Base-by-base conservation (phyloP, 2,329 filamentous ascomycete genomes). In the Colletotrichum plurivorum region DNA sequence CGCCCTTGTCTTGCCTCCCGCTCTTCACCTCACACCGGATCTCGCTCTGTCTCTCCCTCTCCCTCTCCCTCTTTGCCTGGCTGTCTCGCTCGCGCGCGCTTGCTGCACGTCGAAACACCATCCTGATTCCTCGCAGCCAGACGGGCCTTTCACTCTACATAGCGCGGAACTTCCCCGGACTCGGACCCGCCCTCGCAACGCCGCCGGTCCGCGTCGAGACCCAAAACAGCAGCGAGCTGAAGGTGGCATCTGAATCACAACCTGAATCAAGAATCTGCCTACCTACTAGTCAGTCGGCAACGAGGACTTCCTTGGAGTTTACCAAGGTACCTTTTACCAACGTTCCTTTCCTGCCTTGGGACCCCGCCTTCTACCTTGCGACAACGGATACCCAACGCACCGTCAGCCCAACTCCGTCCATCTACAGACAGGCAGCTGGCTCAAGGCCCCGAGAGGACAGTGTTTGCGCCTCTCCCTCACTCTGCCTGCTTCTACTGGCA, bases 1-100 rank as follows among this genome's bases (percentile, higher is more conserved):
- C 31, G 41, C 61, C 66, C 62, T 69, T 60, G 55, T 60, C 66
- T 69, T 52, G 51, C 62, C 49, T 52, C 60, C 43, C 39, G 51
- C 43, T 20, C 22, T 36, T 18, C 22, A n/a, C 8, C 16, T 20
- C 12, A 31, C 31, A 9, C 31, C 31, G 31, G 31, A 9, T 36
- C 31, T 36, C 31, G 31, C 31, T 36, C 7, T 36, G 31, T 36
- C 31, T 36, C 31, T 10, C 31, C 8, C 31, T 36, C 31, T 10
- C 31, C 2, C 27, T 31, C 31, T 10, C 31, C 1, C 31, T 36
- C 31, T 9, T 1, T 9, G 31, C 10, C 31, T 36, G 31, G 8
- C 10, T 36, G 31, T 36, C 31, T 36, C 31, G 31, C 31, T 36
- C 31, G 31, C 31, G 31, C 31, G 31, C 31, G 31, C 31, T 36